phyloP scores from a whole-genome alignment of 306 rosid genomes.

The Sophora flavescens region DNA sequence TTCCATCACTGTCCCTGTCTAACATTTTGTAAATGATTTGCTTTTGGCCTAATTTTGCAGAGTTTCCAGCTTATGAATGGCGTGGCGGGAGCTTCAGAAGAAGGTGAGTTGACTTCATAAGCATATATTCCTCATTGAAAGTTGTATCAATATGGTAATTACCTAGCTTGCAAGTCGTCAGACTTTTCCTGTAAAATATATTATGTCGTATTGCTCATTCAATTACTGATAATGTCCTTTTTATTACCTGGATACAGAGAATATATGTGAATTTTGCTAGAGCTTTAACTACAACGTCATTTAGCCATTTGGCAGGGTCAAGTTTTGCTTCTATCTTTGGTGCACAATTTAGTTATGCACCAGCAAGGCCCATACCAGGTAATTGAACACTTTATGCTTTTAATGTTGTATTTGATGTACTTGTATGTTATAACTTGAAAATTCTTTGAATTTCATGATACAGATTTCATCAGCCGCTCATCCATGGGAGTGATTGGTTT shows the following conservation, averaged over 20 bases:
- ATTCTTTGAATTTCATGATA: conserved; percentile 41
- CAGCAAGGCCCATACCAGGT: conserved; percentile 61
- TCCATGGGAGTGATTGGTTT: conserved; percentile 41
- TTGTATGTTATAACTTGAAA: conserved; percentile 16
- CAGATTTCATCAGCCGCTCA: conserved; percentile 58
- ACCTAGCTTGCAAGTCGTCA: conserved; percentile 20
- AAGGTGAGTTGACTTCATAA: conserved; percentile 52
- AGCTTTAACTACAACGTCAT: conserved; percentile 52
- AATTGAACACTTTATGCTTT: conserved; percentile 33
- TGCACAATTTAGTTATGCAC: conserved; percentile 51
- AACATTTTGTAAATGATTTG: conserved; percentile 26
- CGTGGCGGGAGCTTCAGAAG: conserved; percentile 77
- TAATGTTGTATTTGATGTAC: conserved; percentile 30
- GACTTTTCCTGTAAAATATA: not conserved
- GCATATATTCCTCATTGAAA: not conserved
- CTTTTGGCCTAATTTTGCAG: conserved; percentile 44
- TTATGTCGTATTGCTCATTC: not conserved
- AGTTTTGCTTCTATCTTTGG: conserved; percentile 47
- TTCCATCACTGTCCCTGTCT: not conserved
- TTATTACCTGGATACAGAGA: conserved; percentile 54
- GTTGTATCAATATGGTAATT: conserved; percentile 4
- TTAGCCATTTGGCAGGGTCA: conserved; percentile 53
- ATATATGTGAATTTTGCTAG: conserved; percentile 53
- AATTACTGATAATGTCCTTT: conserved; percentile 28
- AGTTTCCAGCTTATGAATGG: conserved; percentile 73